A percentile compares a stretch with the other conserved stretches of the same genome.
phyloP scores from a whole-genome alignment of 148 eudicot genomes.

The Mesembryanthemum crystallinum region DNA sequence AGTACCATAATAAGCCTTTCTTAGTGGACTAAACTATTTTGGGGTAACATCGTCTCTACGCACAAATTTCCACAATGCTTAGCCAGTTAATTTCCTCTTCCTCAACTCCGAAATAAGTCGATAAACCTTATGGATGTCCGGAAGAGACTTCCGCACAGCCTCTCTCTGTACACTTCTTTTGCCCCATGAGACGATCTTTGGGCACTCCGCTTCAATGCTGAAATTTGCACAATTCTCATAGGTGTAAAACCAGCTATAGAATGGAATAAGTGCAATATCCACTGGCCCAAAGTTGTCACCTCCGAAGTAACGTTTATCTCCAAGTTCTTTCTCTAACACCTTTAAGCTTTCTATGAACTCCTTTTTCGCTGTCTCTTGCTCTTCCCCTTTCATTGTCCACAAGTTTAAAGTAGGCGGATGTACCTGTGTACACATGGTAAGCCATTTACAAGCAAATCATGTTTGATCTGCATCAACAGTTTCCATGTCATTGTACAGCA shows the following conservation, averaged over 20 bases:
- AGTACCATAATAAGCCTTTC: too few species aligned
- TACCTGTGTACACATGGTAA: constrained; percentile 5
- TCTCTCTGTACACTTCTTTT: constrained; percentile 38
- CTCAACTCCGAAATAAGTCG: constrained; percentile 20
- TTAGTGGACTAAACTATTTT: too few species aligned
- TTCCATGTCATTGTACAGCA: too few species aligned
- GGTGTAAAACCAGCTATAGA: constrained; percentile 36
- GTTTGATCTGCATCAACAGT: too few species aligned
- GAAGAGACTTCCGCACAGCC: constrained; percentile 29
- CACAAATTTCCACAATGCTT: not conserved
- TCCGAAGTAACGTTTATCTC: constrained; percentile 36
- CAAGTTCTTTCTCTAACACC: constrained; percentile 28
- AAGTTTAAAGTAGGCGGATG: constrained; percentile 6
- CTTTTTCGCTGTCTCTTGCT: constrained; percentile 17
- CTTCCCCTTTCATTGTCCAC: constrained; percentile 24
- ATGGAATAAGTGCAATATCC: constrained; percentile 30
- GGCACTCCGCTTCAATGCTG: constrained; percentile 40
- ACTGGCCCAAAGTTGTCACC: constrained; percentile 31
- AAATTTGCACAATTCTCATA: constrained; percentile 29
- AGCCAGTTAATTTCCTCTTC: constrained; percentile 2
- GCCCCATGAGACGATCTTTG: constrained; percentile 40
- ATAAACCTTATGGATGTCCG: constrained; percentile 27
- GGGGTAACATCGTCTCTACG: too few species aligned
- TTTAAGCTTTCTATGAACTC: constrained; percentile 29
- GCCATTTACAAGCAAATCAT: too few species aligned